Evolutionary conservation across 192 early-diverging fungal species (phyloP), one percentile per base, ranked within the genome.

Genomic region (Coemansia biformis): DNA sequence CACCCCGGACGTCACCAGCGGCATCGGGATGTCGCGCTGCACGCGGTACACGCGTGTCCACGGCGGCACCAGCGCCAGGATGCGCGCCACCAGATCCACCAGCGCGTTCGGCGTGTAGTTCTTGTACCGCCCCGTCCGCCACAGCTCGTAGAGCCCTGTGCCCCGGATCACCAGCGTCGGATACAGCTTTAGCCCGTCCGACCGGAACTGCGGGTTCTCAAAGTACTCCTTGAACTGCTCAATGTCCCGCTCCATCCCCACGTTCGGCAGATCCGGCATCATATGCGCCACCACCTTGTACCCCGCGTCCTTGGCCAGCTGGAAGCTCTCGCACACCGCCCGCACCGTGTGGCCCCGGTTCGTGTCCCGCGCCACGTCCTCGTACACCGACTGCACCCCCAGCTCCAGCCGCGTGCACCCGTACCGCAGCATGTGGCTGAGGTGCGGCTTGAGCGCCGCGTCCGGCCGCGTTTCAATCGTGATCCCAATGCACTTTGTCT

Each of bases 231-330:
- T 94, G 68, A 99, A 98, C 72, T 99, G 96, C 48, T 96, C 96
- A 43, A 99, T 81, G 53, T 99, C 96, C 24, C 96, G 83, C 68
- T 98, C 95, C 93, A 98, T 98, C 14, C 95, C 95, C 10, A 99
- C 95, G 56, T 99, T 99, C 2, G 96, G 95, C 46, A 99, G 74
- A 77, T 99, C 95, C 9, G 96, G 96, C 96, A 99, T 99, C 96
- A 99, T 99, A 51, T 99, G 96, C 13, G 94, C 84, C 9, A 99
- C 96, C 0, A 99, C 87, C 61, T 99, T 99, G 79, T 92, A 99
- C 10, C 96, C 96, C 15, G 93, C 88, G 54, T 99, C 96, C 68
- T 99, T 99, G 48, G 88, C 88, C 42, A 99, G 70, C 36, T 98
- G 95, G 66, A 99, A 99, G 14, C 90, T 90, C 67, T 99, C 96